Percentiles rank a stretch among this genome's conserved stretches.
These are phyloP conservation scores for Yarrowia keelungensis DNA, from an alignment of 805 yeast genomes.

Conservation along the genomic window DNA sequence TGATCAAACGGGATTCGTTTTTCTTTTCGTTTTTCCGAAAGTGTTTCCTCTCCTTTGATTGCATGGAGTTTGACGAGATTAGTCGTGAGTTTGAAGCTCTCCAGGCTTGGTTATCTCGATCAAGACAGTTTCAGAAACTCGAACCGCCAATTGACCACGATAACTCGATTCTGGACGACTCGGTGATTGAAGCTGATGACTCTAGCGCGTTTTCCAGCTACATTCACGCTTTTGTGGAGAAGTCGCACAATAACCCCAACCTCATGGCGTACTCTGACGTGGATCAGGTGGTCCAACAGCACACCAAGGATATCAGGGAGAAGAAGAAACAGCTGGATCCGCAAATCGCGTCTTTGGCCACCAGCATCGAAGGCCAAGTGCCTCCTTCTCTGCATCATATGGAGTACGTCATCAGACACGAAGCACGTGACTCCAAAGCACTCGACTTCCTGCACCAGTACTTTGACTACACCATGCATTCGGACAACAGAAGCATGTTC, in stretches of 20 bases:
- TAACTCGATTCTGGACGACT: slow-evolving; percentile 9
- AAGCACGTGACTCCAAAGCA: slow-evolving; percentile 62
- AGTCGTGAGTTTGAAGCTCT: slow-evolving; percentile 8
- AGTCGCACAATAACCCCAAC: slow-evolving; percentile 19
- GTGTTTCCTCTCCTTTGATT: slow-evolving; percentile 48
- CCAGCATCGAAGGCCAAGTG: slow-evolving; percentile 49
- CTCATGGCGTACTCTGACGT: slow-evolving; percentile 35
- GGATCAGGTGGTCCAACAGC: slow-evolving; percentile 46
- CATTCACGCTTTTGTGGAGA: slow-evolving; percentile 21
- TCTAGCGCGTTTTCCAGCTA: slow-evolving; percentile 13
- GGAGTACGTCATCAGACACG: slow-evolving; percentile 64
- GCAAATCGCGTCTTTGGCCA: slow-evolving; percentile 53
- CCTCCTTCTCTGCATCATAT: slow-evolving; percentile 62
- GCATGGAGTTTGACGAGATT: slow-evolving; percentile 56
- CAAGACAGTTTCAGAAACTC: not conserved
- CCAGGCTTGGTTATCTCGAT: slow-evolving; percentile 2
- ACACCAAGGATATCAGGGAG: slow-evolving; percentile 58
- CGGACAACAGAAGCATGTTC: slow-evolving; percentile 66
- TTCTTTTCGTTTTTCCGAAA: slow-evolving; percentile 41
- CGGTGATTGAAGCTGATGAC: not conserved
- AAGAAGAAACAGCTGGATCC: slow-evolving; percentile 55
- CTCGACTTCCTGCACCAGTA: slow-evolving; percentile 63
- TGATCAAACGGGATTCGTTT: slow-evolving; percentile 29
- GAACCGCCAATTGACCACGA: not conserved
- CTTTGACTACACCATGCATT: slow-evolving; percentile 79